Evolutionary conservation across 805 yeast species (phyloP).

Genomic region (Wickerhamomyces pijperi): DNA sequence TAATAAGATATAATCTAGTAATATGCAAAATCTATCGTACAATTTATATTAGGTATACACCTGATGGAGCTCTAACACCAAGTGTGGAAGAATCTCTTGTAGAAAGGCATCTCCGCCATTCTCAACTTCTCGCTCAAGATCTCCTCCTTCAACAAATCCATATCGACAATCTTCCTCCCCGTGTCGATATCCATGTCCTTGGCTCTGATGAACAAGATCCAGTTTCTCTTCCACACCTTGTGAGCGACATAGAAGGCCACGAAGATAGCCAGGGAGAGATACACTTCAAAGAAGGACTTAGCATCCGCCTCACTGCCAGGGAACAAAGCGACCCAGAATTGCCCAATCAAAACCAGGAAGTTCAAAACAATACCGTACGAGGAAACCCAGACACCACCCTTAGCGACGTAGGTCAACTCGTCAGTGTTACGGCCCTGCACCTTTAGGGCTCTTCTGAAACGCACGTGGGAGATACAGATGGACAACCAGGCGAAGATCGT

Average conservation of each 20-base stretch:
- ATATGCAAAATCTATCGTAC: no score
- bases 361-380: conserved; percentile 50
- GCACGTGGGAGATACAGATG: conserved; percentile 46
- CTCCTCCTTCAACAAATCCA: conserved; percentile 40
- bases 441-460: conserved; percentile 53
- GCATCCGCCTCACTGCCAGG: conserved; percentile 50
- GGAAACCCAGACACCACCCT: conserved; percentile 61
- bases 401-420: conserved; percentile 59
- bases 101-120: conserved; percentile 33
- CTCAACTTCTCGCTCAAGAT: conserved; percentile 39
- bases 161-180: conserved; percentile 44
- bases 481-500: conserved; percentile 55
- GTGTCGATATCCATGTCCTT: conserved; percentile 22
- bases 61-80: conserved; percentile 26
- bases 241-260: conserved; percentile 45
- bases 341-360: conserved; percentile 53
- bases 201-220: conserved; percentile 30
- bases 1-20: no score
- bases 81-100: conserved; percentile 29
- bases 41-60: no score
- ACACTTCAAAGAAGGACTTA: conserved; percentile 48
- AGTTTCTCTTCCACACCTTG: conserved; percentile 39
- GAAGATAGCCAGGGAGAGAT: conserved; percentile 54
- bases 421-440: conserved; percentile 53
- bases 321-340: conserved; percentile 74